phyloP scores from a whole-genome alignment of 805 yeast species.

The Blastobotrys chiropterorum region DNA sequence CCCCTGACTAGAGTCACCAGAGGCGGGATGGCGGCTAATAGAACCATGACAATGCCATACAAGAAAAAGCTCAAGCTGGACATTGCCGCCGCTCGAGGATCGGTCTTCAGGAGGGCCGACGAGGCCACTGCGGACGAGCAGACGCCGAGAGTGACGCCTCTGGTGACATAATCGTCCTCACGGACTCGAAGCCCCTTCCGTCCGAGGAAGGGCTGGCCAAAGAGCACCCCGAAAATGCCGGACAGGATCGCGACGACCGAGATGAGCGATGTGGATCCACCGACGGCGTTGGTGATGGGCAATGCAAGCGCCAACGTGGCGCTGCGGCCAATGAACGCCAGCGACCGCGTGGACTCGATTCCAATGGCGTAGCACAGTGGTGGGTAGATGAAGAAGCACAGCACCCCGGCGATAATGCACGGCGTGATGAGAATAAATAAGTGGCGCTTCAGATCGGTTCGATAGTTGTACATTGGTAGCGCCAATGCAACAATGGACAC shows the following conservation, averaged over 20 bases:
- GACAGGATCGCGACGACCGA: constrained; percentile 73
- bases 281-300: constrained; percentile 60
- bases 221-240: constrained; percentile 68
- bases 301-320: constrained; percentile 76
- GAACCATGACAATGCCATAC: constrained; percentile 68
- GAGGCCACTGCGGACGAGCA: constrained; percentile 82
- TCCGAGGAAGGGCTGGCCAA: constrained; percentile 50
- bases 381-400: constrained; percentile 65
- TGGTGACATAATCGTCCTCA: constrained; percentile 60
- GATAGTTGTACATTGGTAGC: constrained; percentile 69
- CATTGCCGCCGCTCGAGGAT: constrained; percentile 78
- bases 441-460: constrained; percentile 55
- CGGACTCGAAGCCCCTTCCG: constrained; percentile 42
- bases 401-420: constrained; percentile 46
- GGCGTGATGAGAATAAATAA: constrained; percentile 57
- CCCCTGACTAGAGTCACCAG: constrained; percentile 41
- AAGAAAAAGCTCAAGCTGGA: constrained; percentile 63
- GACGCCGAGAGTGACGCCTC: constrained; percentile 72
- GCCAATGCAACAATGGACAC: constrained; percentile 69
- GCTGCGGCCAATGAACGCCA: constrained; percentile 74
- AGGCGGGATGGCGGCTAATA: constrained; percentile 56
- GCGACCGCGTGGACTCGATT: constrained; percentile 50
- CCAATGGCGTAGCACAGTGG: constrained; percentile 60
- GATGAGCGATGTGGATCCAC: constrained; percentile 65
- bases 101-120: constrained; percentile 60